These are phyloP conservation scores for Boletus semigastroideus DNA, from an alignment of 1,284 basidiomycete species.

Conservation along the genomic window DNA sequence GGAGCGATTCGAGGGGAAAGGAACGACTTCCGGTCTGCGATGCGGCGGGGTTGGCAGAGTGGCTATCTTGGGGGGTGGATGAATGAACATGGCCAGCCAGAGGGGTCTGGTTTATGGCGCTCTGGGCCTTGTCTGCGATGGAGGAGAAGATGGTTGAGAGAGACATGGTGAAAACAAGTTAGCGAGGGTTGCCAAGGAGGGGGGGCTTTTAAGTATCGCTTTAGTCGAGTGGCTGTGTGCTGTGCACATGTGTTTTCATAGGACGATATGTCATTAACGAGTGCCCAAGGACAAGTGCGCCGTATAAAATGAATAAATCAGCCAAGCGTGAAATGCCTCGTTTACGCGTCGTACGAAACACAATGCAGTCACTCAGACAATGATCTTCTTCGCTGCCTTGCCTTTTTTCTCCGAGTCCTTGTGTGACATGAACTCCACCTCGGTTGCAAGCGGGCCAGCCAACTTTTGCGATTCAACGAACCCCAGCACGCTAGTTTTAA, in stretches of 20 bases:
- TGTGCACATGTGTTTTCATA: constrained; percentile 7
- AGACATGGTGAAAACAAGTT: constrained; percentile 44
- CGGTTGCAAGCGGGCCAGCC: constrained; percentile 81
- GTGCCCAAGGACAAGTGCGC: constrained; percentile 19
- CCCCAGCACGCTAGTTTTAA: constrained; percentile 90
- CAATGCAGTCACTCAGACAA: constrained; percentile 49
- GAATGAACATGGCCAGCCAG: constrained; percentile 52
- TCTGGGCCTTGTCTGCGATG: constrained; percentile 73
- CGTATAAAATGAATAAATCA: constrained; percentile 37
- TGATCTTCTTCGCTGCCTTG: constrained; percentile 78
- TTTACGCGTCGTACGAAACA: constrained; percentile 14
- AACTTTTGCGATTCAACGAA: constrained; percentile 75
- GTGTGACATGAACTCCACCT: constrained; percentile 93
- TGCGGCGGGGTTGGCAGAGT: constrained; percentile 40
- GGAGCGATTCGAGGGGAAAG: constrained; percentile 59
- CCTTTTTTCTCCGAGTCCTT: constrained; percentile 96
- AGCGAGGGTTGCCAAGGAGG: constrained; percentile 10
- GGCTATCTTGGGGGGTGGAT: constrained; percentile 36
- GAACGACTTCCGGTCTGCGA: constrained; percentile 43
- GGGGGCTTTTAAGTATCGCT: too few relatives aligned
- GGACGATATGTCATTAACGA: constrained; percentile 27
- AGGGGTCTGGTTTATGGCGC: constrained; percentile 57
- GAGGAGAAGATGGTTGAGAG: constrained; percentile 59
- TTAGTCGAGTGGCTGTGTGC: constrained; percentile 29
- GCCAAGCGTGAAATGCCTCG: constrained; percentile 16